A percentile compares a stretch with the other conserved stretches of the same genome.
Evolutionary conservation across 192 early-diverging fungal species (phyloP).

Genomic region (Coemansia sp.): DNA sequence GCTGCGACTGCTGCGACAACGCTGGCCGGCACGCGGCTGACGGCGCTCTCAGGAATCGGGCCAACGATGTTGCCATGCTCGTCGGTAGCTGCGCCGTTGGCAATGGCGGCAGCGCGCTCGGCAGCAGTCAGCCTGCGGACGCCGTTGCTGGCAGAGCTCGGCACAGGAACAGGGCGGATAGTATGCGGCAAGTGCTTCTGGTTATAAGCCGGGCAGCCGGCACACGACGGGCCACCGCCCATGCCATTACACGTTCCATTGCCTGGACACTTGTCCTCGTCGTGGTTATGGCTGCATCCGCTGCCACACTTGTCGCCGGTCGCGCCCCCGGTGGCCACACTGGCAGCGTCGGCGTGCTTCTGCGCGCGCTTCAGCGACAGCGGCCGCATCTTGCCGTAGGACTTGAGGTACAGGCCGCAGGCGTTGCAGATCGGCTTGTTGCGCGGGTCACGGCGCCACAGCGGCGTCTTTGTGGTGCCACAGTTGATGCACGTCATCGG

Average conservation of each 20-base stretch:
- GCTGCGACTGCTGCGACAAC: slow-evolving; percentile 39
- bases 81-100: slow-evolving; percentile 52
- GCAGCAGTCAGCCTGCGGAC: slow-evolving; percentile 44
- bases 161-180: slow-evolving; percentile 10
- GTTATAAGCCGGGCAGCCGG: slow-evolving; percentile 76
- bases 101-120: slow-evolving; percentile 54
- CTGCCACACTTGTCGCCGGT: neutral
- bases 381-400: slow-evolving; percentile 56
- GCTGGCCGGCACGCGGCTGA: slow-evolving; percentile 36
- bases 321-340: neutral
- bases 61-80: slow-evolving; percentile 54
- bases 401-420: slow-evolving; percentile 62
- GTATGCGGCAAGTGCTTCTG: slow-evolving; percentile 59
- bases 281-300: neutral
- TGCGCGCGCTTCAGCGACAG: slow-evolving; percentile 47
- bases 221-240: slow-evolving; percentile 71
- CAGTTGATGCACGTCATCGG: slow-evolving; percentile 72
- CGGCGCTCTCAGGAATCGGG: slow-evolving; percentile 41
- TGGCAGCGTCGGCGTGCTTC: slow-evolving; percentile 20
- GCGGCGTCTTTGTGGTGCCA: slow-evolving; percentile 74
- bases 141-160: slow-evolving; percentile 1
- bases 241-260: slow-evolving; percentile 77
- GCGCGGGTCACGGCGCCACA: slow-evolving; percentile 75
- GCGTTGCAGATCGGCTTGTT: slow-evolving; percentile 83
- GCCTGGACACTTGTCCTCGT: slow-evolving; percentile 68